Conservation (phyloP, 257 asterid species). For the Euphrasia confusa region DNA sequence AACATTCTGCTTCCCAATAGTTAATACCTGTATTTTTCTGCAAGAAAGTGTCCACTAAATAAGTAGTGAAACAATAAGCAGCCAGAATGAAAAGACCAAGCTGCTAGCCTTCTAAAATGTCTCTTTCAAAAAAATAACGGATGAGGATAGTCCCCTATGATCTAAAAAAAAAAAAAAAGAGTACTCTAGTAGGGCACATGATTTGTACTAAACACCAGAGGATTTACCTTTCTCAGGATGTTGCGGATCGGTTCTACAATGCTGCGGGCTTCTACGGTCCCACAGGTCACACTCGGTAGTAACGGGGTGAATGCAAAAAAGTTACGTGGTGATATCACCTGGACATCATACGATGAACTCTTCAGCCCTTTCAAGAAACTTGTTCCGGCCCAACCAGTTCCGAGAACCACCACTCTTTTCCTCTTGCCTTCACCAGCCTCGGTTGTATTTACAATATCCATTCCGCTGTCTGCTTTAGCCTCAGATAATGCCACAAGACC, state of each 20-base stretch:
- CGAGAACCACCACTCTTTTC: constrained; percentile 87
- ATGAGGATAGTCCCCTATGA: no score
- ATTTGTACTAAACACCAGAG: background rate
- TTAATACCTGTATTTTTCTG: constrained; percentile 64
- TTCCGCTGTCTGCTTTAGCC: constrained; percentile 43
- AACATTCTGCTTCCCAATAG: constrained; percentile 90
- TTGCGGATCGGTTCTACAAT: constrained; percentile 91
- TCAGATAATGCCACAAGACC: constrained; percentile 78
- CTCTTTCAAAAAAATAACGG: background rate
- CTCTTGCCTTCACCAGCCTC: constrained; percentile 43
- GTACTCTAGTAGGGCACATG: background rate
- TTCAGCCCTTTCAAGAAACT: constrained; percentile 78
- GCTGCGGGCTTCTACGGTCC: constrained; percentile 94
- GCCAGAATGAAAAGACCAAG: constrained; percentile 7
- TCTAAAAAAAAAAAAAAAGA: background rate
- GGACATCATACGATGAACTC: constrained; percentile 69
- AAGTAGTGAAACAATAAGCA: constrained; percentile 7
- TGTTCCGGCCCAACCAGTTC: constrained; percentile 99
- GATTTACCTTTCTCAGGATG: constrained; percentile 73
- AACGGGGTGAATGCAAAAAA: constrained; percentile 93
- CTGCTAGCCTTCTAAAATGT: background rate
- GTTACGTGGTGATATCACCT: constrained; percentile 94
- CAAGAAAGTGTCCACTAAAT: constrained; percentile 27
- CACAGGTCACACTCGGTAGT: constrained; percentile 93
- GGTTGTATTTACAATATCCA: constrained; percentile 27